phyloP scores from a whole-genome alignment of 1,139 yeast genomes.

The Candida pseudocylindracea region DNA sequence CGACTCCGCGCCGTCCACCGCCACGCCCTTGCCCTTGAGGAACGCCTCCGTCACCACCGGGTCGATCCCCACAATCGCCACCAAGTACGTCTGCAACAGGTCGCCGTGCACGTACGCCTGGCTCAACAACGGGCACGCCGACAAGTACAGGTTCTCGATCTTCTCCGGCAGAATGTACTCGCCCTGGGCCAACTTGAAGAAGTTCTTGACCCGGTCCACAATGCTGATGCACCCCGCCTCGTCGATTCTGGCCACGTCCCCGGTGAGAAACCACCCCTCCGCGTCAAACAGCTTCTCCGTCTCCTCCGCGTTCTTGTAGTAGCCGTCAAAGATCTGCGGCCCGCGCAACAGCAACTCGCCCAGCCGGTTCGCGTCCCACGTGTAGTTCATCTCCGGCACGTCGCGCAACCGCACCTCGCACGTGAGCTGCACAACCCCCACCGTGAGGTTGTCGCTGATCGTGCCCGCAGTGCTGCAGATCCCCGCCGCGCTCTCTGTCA shows the following conservation, averaged over 20 bases:
- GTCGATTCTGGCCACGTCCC: constrained; percentile 5
- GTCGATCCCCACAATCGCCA: constrained; percentile 4
- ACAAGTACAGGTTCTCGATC: constrained; percentile 4
- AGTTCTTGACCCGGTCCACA: constrained; percentile 5
- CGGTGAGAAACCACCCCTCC: constrained; percentile 5
- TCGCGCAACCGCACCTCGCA: constrained; percentile 4
- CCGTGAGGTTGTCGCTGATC: constrained; percentile 26
- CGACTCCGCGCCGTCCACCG: too few relatives aligned
- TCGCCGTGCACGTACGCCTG: constrained; percentile 5
- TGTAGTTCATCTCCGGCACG: constrained; percentile 3
- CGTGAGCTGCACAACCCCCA: constrained; percentile 14
- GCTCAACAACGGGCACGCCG: constrained; percentile 3
- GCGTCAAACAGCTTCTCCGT: constrained; percentile 9
- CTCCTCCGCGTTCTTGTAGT: constrained; percentile 8
- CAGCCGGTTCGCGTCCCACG: constrained; percentile 6
- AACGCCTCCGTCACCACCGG: constrained; percentile 2
- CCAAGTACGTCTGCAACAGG: constrained; percentile 3
- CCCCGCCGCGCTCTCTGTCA: constrained; percentile 60
- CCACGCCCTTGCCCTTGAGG: constrained; percentile 1
- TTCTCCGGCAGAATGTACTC: constrained; percentile 5
- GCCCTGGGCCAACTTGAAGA: constrained; percentile 5
- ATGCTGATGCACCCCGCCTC: constrained; percentile 3
- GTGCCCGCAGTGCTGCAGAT: constrained; percentile 13
- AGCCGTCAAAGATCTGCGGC: constrained; percentile 3
- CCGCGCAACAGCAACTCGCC: constrained; percentile 4